These are phyloP conservation scores for Coemansia sp. DNA, from an alignment of 192 early-diverging fungal genomes.

Conservation along the genomic window DNA sequence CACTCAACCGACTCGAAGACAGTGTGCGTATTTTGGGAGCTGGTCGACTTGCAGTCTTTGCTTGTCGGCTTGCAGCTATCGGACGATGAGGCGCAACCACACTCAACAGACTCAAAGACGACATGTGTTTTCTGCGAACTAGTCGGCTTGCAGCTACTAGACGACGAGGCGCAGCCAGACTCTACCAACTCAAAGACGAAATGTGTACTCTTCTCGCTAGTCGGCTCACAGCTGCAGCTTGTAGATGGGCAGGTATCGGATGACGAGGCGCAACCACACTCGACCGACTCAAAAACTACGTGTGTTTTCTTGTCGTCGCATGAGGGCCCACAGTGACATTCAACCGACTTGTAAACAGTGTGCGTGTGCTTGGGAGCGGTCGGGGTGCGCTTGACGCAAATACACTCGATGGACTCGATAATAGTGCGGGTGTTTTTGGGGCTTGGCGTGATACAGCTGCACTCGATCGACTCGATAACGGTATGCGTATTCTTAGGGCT, in stretches of 20 bases:
- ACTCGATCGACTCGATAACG: conserved; percentile 31
- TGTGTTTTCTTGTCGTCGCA: conserved; percentile 13
- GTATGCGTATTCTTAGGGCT: conserved; percentile 26
- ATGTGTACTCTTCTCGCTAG: conserved; percentile 7
- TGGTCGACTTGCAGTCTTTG: background rate
- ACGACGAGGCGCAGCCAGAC: background rate
- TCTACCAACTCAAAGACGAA: conserved; percentile 2
- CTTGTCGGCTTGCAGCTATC: background rate
- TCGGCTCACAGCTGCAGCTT: background rate
- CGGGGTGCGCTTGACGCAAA: conserved; percentile 1
- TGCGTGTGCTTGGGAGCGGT: conserved; percentile 25
- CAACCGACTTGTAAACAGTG: conserved; percentile 29
- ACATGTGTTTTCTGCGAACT: background rate
- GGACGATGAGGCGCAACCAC: background rate
- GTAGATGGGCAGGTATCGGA: background rate
- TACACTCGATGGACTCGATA: conserved; percentile 17
- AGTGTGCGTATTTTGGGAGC: background rate
- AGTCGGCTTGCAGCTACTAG: background rate
- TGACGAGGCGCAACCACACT: conserved; percentile 9
- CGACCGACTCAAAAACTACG: conserved; percentile 11
- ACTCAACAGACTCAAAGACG: background rate
- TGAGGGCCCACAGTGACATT: conserved; percentile 9
- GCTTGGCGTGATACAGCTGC: conserved; percentile 1
- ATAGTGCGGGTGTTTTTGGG: conserved; percentile 10
- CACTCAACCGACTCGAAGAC: background rate